Evolutionary conservation across 345 rosid genomes (phyloP), one percentile per base, ranked within the genome.

Genomic region (Fremontodendron californicum): DNA sequence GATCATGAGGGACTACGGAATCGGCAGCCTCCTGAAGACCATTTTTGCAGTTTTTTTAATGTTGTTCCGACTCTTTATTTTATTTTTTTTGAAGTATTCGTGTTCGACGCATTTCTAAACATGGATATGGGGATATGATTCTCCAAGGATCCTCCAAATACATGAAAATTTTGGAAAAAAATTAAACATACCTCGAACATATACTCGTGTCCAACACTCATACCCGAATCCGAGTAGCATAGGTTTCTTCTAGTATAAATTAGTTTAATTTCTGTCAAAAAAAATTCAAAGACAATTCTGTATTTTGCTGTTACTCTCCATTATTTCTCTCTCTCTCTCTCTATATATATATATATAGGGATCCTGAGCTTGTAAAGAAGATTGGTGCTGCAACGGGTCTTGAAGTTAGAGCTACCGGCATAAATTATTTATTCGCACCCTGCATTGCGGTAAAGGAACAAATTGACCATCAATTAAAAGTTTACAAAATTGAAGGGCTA

Each of bases 321-420:
- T 31, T 43, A 16, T 51, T 52, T 55, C 9, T 35, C n/a, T n/a
- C n/a, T n/a, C n/a, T n/a, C n/a, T n/a, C n/a, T n/a, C n/a, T n/a
- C n/a, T n/a, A n/a, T n/a, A n/a, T n/a, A n/a, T n/a, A n/a, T n/a
- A 3, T 45, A 10, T 74, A 60, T 69, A 94, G 97, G 85, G 97
- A 93, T 57, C 95, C 97, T 31, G 85, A 81, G 2, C 94, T 93
- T 66, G 90, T 85, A 48, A 90, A 85, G 86, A 89, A 85, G 80
- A 94, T 94, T 71, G 97, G 97, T 10, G 92, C 89, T 55, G 97
- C 97, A 31, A 94, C 98, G 3, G 97, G 97, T 11, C 92, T 88
- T 35, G 97, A 94, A 94, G 97, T 93, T 73, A 84, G 98, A 82
- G 98, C 97, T 0, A 91, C 94, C 0, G 97, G 96, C 61, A 90